Evolutionary conservation across 495 filamentous ascomycete species (phyloP).

Genomic region (Lasiosphaeria ovina): DNA sequence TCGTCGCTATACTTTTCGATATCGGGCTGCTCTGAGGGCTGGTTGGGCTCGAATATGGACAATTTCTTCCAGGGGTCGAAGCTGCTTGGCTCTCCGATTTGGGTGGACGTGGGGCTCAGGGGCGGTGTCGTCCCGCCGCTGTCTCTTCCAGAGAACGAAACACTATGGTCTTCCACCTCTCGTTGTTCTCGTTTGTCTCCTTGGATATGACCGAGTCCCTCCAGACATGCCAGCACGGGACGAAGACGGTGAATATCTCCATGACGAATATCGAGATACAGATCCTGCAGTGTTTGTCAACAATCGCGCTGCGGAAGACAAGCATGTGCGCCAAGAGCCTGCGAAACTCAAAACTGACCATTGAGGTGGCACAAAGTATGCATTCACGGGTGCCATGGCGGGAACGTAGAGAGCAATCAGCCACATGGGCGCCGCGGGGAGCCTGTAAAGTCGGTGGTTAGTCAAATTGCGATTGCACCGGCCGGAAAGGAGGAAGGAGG

Average conservation of each 20-base stretch:
- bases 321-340: background rate
- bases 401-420: constrained; percentile 59
- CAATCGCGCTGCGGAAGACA: constrained; percentile 2
- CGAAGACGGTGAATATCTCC: constrained; percentile 50
- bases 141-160: constrained; percentile 8
- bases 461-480: background rate
- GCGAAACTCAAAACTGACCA: constrained; percentile 45
- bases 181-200: constrained; percentile 34
- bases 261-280: constrained; percentile 39
- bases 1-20: constrained; percentile 22
- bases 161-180: constrained; percentile 25
- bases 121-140: constrained; percentile 11
- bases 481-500: background rate
- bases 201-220: constrained; percentile 29
- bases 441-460: constrained; percentile 32
- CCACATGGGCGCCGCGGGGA: constrained; percentile 67
- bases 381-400: constrained; percentile 53
- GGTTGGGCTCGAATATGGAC: constrained; percentile 16
- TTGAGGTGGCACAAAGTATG: constrained; percentile 46
- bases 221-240: constrained; percentile 40
- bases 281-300: constrained; percentile 22
- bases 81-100: constrained; percentile 14
- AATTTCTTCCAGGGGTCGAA: constrained; percentile 31
- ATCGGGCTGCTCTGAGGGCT: constrained; percentile 14
- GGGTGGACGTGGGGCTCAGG: constrained; percentile 26